These are phyloP conservation scores for Gaeumannomyces tritici DNA, from an alignment of 2,329 filamentous ascomycete genomes.

Conservation along the genomic window DNA sequence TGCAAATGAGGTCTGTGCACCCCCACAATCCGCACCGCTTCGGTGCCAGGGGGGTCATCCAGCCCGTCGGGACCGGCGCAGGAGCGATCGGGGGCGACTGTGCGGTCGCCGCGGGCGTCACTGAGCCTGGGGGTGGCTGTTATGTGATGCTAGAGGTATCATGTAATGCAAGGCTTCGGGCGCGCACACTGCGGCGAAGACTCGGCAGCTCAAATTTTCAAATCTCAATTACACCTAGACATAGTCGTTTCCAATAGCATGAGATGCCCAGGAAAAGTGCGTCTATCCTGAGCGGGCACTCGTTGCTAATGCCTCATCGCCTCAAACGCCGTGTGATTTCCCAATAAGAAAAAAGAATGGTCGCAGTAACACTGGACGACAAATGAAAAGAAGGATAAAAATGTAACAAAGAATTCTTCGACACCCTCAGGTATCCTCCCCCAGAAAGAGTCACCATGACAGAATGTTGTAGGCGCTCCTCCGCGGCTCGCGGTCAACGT, in stretches of 20 bases:
- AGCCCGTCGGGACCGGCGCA: neutral
- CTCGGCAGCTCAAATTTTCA: neutral
- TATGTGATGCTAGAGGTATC: too few relatives aligned
- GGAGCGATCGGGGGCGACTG: neutral
- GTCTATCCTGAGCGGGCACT: too few relatives aligned
- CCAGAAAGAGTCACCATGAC: neutral
- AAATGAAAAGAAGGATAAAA: neutral
- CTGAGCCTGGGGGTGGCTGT: neutral
- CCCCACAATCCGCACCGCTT: neutral
- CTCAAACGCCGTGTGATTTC: neutral
- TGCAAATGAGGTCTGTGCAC: neutral
- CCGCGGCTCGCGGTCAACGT: constrained; percentile 1
- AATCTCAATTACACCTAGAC: neutral
- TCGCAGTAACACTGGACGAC: neutral
- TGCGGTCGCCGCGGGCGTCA: neutral
- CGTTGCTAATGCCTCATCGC: too few relatives aligned
- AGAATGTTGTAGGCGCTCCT: constrained; percentile 2
- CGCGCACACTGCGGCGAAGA: too few relatives aligned
- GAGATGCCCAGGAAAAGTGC: too few relatives aligned
- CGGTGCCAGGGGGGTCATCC: too few relatives aligned
- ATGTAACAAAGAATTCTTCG: neutral
- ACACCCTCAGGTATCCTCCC: neutral
- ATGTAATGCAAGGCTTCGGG: neutral
- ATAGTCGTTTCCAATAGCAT: too few relatives aligned
- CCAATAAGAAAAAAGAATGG: neutral